These are phyloP conservation scores for Imleria badia DNA, from an alignment of 768 basidiomycete genomes.

Conservation along the genomic window DNA sequence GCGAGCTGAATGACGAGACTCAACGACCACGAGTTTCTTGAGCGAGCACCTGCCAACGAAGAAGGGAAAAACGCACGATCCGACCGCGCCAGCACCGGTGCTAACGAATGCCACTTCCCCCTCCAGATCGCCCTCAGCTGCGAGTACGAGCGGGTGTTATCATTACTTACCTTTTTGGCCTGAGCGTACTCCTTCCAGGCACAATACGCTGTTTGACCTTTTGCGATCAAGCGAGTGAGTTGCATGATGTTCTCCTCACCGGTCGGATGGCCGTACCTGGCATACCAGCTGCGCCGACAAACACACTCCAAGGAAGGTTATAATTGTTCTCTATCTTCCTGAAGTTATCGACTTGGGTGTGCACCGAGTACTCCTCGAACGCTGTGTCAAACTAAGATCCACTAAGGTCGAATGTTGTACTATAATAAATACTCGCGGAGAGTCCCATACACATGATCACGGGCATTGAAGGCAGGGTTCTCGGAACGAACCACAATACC, in stretches of 20 bases:
- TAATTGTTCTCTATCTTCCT: slow-evolving; percentile 27
- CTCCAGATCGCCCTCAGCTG: slow-evolving; percentile 17
- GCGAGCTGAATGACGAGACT: slow-evolving; percentile 52
- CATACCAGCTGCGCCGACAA: slow-evolving; percentile 35
- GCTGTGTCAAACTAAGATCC: slow-evolving; percentile 39
- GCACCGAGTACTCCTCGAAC: slow-evolving; percentile 19
- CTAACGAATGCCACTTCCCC: slow-evolving; percentile 52
- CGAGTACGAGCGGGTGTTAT: too few species aligned
- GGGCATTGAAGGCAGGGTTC: not conserved
- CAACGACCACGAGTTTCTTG: not conserved
- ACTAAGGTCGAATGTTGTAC: slow-evolving; percentile 33
- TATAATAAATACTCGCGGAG: slow-evolving; percentile 37
- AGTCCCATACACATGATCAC: slow-evolving; percentile 22
- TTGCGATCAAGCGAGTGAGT: not conserved
- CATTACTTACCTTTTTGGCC: slow-evolving; percentile 24
- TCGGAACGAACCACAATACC: slow-evolving; percentile 27
- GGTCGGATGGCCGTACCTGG: slow-evolving; percentile 8
- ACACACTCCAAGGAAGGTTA: slow-evolving; percentile 31
- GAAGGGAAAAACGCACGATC: slow-evolving; percentile 43
- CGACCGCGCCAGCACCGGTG: slow-evolving; percentile 50
- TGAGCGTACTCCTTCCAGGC: slow-evolving; percentile 19
- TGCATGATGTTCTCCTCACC: slow-evolving; percentile 1
- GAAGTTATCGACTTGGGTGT: not conserved
- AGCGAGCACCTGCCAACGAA: not conserved
- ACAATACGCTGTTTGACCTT: slow-evolving; percentile 28